These are phyloP conservation scores for Eucalyptus sp. DNA, from an alignment of 345 rosid species.

Conservation along the genomic window DNA sequence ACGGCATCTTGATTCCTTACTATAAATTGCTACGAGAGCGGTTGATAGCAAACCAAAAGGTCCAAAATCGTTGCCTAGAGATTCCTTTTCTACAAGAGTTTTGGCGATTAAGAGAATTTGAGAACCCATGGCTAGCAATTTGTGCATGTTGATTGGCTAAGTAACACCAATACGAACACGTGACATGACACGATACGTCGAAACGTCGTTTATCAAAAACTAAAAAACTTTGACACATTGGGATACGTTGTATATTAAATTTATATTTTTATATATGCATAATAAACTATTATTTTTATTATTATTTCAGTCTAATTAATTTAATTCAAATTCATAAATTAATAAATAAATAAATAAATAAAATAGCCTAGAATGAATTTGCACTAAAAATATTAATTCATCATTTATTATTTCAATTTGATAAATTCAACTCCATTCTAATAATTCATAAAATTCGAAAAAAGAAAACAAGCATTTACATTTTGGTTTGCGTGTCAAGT, in stretches of 20 bases:
- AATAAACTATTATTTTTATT: too few species aligned
- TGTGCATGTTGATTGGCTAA: not conserved
- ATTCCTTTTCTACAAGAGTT: not conserved
- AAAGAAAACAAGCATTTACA: too few species aligned
- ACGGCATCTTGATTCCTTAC: not conserved
- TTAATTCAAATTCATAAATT: too few species aligned
- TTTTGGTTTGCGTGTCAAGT: rapidly evolving
- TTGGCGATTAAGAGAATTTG: not conserved
- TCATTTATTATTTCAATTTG: too few species aligned
- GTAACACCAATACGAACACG: rapidly evolving
- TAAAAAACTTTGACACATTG: rapidly evolving
- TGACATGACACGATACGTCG: rapidly evolving
- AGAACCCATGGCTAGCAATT: not conserved
- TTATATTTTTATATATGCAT: too few species aligned
- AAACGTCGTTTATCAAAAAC: rapidly evolving
- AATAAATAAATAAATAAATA: too few species aligned
- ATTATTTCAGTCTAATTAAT: too few species aligned
- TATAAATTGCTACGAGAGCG: not conserved
- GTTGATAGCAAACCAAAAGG: not conserved
- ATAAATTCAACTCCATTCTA: too few species aligned
- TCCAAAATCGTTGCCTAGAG: not conserved
- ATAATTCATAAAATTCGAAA: too few species aligned
- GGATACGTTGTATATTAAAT: rapidly evolving
- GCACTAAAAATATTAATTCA: rapidly evolving
- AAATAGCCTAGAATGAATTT: too few species aligned